These are phyloP conservation scores for Apophysomyces variabilis DNA, from an alignment of 371 early-diverging fungal species.

Conservation along the genomic window DNA sequence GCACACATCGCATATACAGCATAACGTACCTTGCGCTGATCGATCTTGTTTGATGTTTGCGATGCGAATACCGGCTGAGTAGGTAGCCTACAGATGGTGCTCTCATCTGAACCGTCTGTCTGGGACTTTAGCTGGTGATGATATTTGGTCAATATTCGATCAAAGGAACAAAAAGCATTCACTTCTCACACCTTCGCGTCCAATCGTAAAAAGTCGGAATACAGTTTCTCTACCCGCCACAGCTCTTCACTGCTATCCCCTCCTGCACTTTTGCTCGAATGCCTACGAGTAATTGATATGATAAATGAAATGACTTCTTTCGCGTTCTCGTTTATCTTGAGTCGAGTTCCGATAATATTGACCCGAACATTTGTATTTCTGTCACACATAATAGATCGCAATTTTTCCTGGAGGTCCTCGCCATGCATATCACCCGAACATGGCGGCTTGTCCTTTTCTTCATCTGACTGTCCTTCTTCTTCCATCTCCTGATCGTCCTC, in stretches of 20 bases:
- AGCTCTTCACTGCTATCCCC: conserved; percentile 47
- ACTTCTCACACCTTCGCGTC: conserved; percentile 64
- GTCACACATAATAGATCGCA: not conserved
- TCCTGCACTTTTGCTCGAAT: not conserved
- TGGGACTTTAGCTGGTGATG: conserved; percentile 31
- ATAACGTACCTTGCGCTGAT: conserved; percentile 49
- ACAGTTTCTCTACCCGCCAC: conserved; percentile 87
- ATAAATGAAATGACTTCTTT: conserved; percentile 66
- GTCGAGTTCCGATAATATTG: conserved; percentile 21
- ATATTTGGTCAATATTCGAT: too few relatives aligned
- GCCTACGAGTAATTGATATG: conserved; percentile 42
- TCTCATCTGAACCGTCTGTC: conserved; percentile 42
- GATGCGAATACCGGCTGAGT: conserved; percentile 78
- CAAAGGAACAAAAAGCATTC: too few relatives aligned
- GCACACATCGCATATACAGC: not conserved
- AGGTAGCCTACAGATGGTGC: conserved; percentile 68
- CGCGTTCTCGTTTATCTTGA: conserved; percentile 69
- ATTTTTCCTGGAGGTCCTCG: not conserved
- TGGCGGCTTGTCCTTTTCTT: not conserved
- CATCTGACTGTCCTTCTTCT: not conserved
- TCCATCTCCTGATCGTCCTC: too few relatives aligned
- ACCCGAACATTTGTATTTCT: not conserved
- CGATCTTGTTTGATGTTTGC: conserved; percentile 65
- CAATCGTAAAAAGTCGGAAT: conserved; percentile 79
- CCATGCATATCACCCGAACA: not conserved